A percentile compares a stretch with the other conserved stretches of the same genome.
These are phyloP conservation scores for Boletus fagicola DNA, from an alignment of 768 basidiomycete genomes.

Conservation along the genomic window DNA sequence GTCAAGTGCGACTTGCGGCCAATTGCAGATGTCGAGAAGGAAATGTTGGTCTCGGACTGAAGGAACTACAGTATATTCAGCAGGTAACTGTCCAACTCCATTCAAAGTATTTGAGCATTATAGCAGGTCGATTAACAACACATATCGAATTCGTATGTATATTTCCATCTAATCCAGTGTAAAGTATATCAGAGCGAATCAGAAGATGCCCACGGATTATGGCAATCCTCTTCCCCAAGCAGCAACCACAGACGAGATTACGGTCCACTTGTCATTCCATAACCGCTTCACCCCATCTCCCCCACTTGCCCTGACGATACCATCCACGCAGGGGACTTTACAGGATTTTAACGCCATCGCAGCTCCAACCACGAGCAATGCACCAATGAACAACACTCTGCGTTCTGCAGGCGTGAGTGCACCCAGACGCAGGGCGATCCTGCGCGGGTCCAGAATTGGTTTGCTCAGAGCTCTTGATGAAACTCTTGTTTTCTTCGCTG, in stretches of 20 bases:
- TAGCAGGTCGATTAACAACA: background rate
- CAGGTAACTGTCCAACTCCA: background rate
- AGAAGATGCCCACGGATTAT: constrained; percentile 3
- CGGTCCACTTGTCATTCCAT: constrained; percentile 25
- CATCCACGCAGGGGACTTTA: constrained; percentile 14
- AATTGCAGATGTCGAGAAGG: background rate
- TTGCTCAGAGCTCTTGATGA: constrained; percentile 10
- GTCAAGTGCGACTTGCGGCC: background rate
- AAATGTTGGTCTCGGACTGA: background rate
- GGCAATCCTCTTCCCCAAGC: constrained; percentile 30
- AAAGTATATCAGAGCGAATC: background rate
- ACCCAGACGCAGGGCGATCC: constrained; percentile 21
- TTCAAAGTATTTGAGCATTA: background rate
- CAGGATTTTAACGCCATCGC: constrained; percentile 50
- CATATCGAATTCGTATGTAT: background rate
- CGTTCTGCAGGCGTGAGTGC: constrained; percentile 30
- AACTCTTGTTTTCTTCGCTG: constrained; percentile 22
- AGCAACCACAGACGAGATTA: constrained; percentile 22
- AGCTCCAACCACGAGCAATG: constrained; percentile 66
- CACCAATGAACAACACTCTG: constrained; percentile 52
- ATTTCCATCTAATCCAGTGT: background rate
- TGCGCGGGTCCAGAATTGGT: constrained; percentile 14
- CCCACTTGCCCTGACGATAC: constrained; percentile 11
- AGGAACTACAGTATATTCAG: no score
- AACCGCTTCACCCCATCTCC: constrained; percentile 25